Base-by-base conservation (phyloP, 176 grass and related monocot species). In the Zoysia pacifica region DNA sequence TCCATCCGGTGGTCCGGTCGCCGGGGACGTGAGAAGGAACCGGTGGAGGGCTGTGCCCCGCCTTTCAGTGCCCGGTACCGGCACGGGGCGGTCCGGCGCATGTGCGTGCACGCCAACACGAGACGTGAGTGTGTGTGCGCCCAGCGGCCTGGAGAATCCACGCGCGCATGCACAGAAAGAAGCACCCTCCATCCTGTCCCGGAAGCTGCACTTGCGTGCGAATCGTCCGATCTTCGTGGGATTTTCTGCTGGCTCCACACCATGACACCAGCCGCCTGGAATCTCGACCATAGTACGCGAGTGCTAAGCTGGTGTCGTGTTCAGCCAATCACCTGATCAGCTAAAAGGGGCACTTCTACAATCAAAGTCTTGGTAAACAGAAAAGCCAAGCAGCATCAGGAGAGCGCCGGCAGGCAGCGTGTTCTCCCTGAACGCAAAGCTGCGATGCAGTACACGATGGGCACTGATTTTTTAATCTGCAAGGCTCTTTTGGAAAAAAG, bases 101-200 rank as follows among this genome's bases (percentile, higher is more conserved):
- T 50, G 83, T 76, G 83, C 84, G 50, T 47, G 86, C 86, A 69
- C 54, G 82, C 65, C 16, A 75, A 79, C 81, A 54, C 35, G 62
- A 16, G 70, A 42, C 46, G 59, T 7, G 65, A 56, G 82, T 62
- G 73, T n/a, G 53, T 7, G 53, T 60, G 60, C 6, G 28, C 28
- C 28, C 13, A 53, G 38, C 46, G 3, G 38, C 69, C 41, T 1
- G 66, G 19, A 69, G 75, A 76, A 74, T 37, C 39, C 47, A 64
- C 12, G 64, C 66, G 40, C 12, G 44, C 65, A 40, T 19, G 48
- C 69, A 50, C 61, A 2, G 4, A 72, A 80, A 67, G 61, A 16
- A 36, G 41, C 48, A 48, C 73, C 58, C 5, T 28, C 65, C 78
- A 46, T 15, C 12, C 62, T 14, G 61, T 62, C 63, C 65, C 74